Evolutionary conservation across 129 eudicot species (phyloP).

Genomic region (Tagetes patula): DNA sequence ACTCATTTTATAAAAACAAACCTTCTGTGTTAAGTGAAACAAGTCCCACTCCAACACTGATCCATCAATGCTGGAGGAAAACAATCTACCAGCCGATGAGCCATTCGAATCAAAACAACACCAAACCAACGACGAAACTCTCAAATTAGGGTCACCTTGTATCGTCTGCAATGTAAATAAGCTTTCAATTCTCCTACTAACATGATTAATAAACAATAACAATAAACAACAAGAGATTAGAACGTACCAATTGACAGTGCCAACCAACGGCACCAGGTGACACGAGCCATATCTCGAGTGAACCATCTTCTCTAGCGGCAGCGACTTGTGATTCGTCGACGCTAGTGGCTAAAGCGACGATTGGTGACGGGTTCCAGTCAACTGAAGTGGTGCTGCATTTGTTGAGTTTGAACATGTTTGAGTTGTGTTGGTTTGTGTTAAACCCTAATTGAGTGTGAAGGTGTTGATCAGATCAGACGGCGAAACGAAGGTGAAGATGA

Average conservation of each 20-base stretch:
- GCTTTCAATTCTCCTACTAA: not conserved
- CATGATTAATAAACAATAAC: not conserved
- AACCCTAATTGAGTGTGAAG: constrained; percentile 22
- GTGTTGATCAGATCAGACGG: constrained; percentile 1
- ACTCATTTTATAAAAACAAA: constrained; percentile 4
- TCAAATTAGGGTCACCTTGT: constrained; percentile 63
- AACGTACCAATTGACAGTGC: constrained; percentile 81
- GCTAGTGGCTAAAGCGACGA: constrained; percentile 87
- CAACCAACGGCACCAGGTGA: constrained; percentile 96
- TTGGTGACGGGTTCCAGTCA: constrained; percentile 79
- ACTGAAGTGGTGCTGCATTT: constrained; percentile 54
- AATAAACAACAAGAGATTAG: too few species aligned
- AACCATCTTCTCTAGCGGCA: constrained; percentile 85
- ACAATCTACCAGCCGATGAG: constrained; percentile 49
- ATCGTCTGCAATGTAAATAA: constrained; percentile 51
- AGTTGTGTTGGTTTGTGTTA: not conserved
- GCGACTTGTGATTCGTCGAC: constrained; percentile 81
- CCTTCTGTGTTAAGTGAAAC: constrained; percentile 61
- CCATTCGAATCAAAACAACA: constrained; percentile 45
- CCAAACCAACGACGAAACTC: constrained; percentile 79
- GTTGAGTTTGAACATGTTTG: constrained; percentile 47
- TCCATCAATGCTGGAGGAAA: constrained; percentile 90
- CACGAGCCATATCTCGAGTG: constrained; percentile 94
- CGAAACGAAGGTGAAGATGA: not conserved
- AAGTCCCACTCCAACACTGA: constrained; percentile 89